phyloP scores from a whole-genome alignment of 1,139 yeast species.

The Yueomyces sp. region DNA sequence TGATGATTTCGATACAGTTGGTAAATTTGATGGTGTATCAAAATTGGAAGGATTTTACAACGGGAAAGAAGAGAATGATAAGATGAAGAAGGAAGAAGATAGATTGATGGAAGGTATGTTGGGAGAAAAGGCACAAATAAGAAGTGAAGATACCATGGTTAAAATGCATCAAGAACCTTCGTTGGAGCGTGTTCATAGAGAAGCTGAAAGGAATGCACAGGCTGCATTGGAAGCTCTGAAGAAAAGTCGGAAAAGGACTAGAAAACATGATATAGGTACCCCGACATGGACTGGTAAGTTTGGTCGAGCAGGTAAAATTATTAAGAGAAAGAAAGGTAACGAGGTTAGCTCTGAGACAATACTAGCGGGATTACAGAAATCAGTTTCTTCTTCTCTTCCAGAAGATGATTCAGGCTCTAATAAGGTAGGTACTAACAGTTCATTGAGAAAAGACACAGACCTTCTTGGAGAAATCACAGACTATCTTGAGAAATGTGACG shows the following conservation, averaged over 20 bases:
- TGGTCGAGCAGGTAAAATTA: conserved; percentile 65
- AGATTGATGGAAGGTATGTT: conserved; percentile 67
- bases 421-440: conserved; percentile 4
- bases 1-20: conserved; percentile 46
- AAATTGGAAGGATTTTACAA: conserved; percentile 34
- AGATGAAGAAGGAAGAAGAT: conserved; percentile 34
- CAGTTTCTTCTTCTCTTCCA: conserved; percentile 7
- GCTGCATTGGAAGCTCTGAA: conserved; percentile 66
- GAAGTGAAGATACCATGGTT: conserved; percentile 70
- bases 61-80: conserved; percentile 39
- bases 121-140: conserved; percentile 40
- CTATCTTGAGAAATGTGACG: conserved; percentile 27
- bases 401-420: conserved; percentile 1
- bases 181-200: conserved; percentile 48
- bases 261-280: conserved; percentile 57
- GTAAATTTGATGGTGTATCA: conserved; percentile 35
- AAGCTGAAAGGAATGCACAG: conserved; percentile 65
- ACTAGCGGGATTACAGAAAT: conserved; percentile 12
- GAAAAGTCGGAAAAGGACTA: conserved; percentile 52
- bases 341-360: conserved; percentile 14
- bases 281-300: conserved; percentile 96
- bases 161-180: conserved; percentile 41
- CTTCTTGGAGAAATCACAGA: conserved; percentile 28
- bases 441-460: conserved; percentile 19
- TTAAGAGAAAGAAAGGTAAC: conserved; percentile 10